Percentiles rank a stretch among this genome's conserved stretches.
Conservation (phyloP, 2,329 filamentous ascomycete species). For the Meredithiella fracta region DNA sequence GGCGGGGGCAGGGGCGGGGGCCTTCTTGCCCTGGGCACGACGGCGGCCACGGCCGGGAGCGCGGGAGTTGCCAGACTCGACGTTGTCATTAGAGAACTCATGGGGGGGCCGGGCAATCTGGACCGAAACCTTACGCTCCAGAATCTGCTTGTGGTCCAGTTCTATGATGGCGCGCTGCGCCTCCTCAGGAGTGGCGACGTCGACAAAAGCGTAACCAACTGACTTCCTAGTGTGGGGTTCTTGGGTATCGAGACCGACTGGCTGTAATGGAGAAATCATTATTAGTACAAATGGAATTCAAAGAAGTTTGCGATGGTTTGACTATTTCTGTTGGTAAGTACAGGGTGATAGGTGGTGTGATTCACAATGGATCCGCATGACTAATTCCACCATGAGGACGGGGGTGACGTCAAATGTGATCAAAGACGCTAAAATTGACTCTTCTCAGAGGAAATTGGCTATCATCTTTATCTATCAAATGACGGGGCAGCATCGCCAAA, state of each 20-base stretch:
- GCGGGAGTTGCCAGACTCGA: conserved; percentile 46
- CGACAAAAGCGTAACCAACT: conserved; percentile 97
- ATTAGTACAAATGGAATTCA: not conserved
- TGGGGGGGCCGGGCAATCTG: conserved; percentile 97
- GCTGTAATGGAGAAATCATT: conserved; percentile 34
- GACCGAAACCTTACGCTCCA: conserved; percentile 97
- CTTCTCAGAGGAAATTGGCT: too few species aligned
- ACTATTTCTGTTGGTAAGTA: too few species aligned
- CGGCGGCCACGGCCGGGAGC: conserved; percentile 54
- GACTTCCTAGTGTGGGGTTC: conserved; percentile 96
- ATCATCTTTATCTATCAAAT: too few species aligned
- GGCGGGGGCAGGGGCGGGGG: conserved; percentile 24
- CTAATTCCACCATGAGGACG: too few species aligned
- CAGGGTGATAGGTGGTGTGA: too few species aligned
- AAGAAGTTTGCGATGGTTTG: not conserved
- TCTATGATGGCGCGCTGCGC: conserved; percentile 89
- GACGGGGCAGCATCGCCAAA: not conserved
- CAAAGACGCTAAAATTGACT: too few species aligned
- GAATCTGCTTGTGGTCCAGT: conserved; percentile 92
- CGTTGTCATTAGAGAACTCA: conserved; percentile 61
- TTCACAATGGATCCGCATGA: too few species aligned
- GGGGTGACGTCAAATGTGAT: too few species aligned
- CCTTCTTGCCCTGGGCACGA: conserved; percentile 34
- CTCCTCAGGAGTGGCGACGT: conserved; percentile 85
- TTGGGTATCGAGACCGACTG: conserved; percentile 98